A percentile compares a stretch with the other conserved stretches of the same genome.
These are phyloP conservation scores for Cryptococcus sp. DNA, from an alignment of 1,284 basidiomycete genomes.

Conservation along the genomic window DNA sequence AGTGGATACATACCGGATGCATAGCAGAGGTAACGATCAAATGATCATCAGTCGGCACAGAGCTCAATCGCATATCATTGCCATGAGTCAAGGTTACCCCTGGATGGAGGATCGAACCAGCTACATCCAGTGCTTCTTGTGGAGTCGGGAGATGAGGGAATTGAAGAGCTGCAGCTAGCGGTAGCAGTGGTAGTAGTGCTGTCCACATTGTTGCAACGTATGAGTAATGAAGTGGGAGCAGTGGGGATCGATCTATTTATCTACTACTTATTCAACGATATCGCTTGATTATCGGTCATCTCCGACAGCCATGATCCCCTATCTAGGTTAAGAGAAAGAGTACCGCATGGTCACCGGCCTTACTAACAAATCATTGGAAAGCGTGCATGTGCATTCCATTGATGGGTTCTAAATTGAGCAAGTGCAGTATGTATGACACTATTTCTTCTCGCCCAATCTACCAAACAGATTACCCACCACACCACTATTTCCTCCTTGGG, in stretches of 20 bases:
- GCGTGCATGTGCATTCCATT: too few species aligned
- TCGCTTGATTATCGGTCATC: not conserved
- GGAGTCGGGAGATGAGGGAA: constrained; percentile 27
- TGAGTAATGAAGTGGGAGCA: not conserved
- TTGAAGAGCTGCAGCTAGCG: constrained; percentile 22
- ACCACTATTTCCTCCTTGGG: constrained; percentile 76
- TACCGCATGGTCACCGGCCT: too few species aligned
- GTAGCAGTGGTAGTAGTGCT: constrained; percentile 17
- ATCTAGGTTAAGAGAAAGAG: too few species aligned
- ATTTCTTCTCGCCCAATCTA: constrained; percentile 7
- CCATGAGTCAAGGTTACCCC: constrained; percentile 22
- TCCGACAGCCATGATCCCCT: not conserved
- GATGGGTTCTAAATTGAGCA: too few species aligned
- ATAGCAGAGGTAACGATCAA: constrained; percentile 22
- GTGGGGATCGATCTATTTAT: not conserved
- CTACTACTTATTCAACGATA: too few species aligned
- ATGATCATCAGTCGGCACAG: constrained; percentile 30
- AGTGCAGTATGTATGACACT: too few species aligned
- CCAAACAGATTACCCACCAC: constrained; percentile 72
- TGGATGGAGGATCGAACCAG: constrained; percentile 24
- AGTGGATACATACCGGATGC: constrained; percentile 28
- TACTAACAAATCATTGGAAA: too few species aligned
- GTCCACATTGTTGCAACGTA: not conserved
- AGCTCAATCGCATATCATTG: constrained; percentile 31
- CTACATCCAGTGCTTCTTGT: constrained; percentile 26